phyloP scores from a whole-genome alignment of 177 flowering plant species.

The Telopea speciosissima region DNA sequence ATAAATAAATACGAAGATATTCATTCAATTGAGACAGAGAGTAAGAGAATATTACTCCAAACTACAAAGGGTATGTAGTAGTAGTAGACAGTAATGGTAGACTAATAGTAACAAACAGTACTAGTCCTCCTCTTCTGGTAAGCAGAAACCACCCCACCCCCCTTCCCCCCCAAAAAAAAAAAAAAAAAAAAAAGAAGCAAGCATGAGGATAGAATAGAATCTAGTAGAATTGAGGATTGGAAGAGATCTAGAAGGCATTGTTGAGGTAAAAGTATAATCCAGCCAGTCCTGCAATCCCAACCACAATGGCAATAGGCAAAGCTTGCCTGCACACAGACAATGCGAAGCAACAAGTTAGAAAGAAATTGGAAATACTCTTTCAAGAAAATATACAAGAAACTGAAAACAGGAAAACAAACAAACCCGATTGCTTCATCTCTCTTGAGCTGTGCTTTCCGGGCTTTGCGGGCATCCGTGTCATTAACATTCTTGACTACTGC shows the following conservation, averaged over 20 bases:
- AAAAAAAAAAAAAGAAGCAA: too few relatives aligned
- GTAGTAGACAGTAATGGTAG: neutral
- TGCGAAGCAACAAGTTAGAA: neutral
- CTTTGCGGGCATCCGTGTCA: constrained; percentile 56
- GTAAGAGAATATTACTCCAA: too few relatives aligned
- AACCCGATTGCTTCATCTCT: constrained; percentile 92
- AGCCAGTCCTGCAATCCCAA: constrained; percentile 59
- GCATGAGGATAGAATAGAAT: constrained; percentile 1
- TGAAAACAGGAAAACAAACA: neutral
- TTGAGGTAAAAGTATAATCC: constrained; percentile 84
- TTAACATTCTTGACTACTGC: constrained; percentile 62
- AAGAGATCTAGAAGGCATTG: constrained; percentile 30
- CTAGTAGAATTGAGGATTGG: neutral
- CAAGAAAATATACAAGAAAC: too few relatives aligned
- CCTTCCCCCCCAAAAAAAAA: too few relatives aligned
- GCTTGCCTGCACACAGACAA: constrained; percentile 46
- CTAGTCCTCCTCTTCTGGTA: too few relatives aligned
- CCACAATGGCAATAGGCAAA: constrained; percentile 66
- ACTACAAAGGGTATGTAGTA: too few relatives aligned
- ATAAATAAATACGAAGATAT: neutral
- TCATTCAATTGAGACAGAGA: neutral
- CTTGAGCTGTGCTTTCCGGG: constrained; percentile 68
- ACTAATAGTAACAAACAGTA: neutral
- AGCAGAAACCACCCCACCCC: constrained; percentile 1
- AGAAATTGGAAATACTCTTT: too few relatives aligned